Base-by-base conservation (phyloP, 2,329 filamentous ascomycete genomes). In the Cladobotryum mycophilum region DNA sequence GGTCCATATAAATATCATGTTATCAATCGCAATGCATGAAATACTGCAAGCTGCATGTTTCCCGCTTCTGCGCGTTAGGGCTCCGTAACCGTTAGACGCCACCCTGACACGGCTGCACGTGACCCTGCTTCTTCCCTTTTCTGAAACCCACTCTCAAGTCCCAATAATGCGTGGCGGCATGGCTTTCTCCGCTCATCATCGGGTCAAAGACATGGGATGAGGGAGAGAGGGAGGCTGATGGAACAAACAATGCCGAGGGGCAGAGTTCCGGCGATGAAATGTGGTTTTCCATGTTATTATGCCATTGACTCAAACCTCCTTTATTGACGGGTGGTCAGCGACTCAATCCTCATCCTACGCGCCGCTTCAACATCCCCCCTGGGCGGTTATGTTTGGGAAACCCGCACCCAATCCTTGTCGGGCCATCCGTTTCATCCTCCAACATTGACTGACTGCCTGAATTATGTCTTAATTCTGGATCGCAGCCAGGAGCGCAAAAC, bases 61-160 rank as follows among this genome's bases (percentile, higher is more conserved):
- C 25, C 25, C 6, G 25, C 25, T 30, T 30, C 25, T 8, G 25
- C 25, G 25, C 25, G 25, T 30, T 30, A 30, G 25, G 25, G 25
- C 9, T 30, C 25, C 25, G 20, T n/a, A 7, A 15, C n/a, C 51
- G 47, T 53, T 46, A 42, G 41, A 42, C 52, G 45, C 52, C 52
- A 54, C 22, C 3, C 4, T 30, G 25, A 54, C 52, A 38, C 52
- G 52, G 8, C 13, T 13, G 47, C 52, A 54, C 52, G 52, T 54
- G 52, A 54, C 20, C 4, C 15, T 20, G 14, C n/a, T 40, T 44
- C 41, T 37, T 14, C 47, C 35, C 20, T 20, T 20, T 20, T 20
- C 36, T 35, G 14, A 30, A 41, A 14, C 41, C 18, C 42, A 17
- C n/a, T 33, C 8, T 30, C 25, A 7, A 30, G 25, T 4, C 8